phyloP scores from a whole-genome alignment of 306 rosid genomes.

The Ziziphus jujuba region DNA sequence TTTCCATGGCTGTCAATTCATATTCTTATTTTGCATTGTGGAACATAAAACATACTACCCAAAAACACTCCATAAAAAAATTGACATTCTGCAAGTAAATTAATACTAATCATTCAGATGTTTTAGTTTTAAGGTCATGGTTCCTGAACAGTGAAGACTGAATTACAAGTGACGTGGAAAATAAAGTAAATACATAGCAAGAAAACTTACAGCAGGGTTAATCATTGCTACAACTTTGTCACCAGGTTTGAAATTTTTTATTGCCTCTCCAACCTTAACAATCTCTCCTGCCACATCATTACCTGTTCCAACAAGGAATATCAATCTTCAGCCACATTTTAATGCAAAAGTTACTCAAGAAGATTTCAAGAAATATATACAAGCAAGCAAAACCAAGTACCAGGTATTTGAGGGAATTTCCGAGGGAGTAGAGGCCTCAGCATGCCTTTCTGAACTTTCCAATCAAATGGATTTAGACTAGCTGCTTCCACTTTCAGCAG shows the following conservation, averaged over 20 bases:
- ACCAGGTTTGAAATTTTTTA: conserved; percentile 50
- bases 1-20: too few species aligned
- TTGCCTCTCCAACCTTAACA: conserved; percentile 52
- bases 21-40: too few species aligned
- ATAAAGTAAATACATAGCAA: too few species aligned
- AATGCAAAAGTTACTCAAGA: not conserved
- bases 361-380: not conserved
- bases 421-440: conserved; percentile 66
- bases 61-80: too few species aligned
- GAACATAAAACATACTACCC: too few species aligned
- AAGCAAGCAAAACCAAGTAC: conserved; percentile 22
- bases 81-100: too few species aligned
- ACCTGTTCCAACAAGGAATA: conserved; percentile 40
- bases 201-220: conserved; percentile 39
- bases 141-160: too few species aligned
- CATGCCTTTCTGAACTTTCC: conserved; percentile 83
- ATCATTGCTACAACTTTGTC: conserved; percentile 68
- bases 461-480: conserved; percentile 77
- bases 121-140: too few species aligned
- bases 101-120: too few species aligned
- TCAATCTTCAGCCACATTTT: conserved; percentile 1
- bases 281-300: conserved; percentile 71
- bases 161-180: too few species aligned
- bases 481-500: conserved; percentile 76
- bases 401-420: conserved; percentile 71